Evolutionary conservation across 768 basidiomycete genomes (phyloP).

Genomic region (Tulasnella sp.): DNA sequence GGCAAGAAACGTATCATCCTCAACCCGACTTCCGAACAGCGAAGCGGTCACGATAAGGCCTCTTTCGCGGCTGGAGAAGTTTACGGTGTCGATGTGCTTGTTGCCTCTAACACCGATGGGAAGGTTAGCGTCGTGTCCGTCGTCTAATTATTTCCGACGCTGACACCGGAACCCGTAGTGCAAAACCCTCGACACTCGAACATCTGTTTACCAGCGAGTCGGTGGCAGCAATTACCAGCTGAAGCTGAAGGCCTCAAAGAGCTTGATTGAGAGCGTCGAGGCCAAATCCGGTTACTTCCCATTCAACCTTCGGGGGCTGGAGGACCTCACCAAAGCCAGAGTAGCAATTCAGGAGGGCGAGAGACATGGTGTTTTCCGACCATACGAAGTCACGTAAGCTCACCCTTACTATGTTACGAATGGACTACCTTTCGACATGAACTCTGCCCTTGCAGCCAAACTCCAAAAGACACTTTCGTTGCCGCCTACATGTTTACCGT

Average conservation of each 20-base stretch:
- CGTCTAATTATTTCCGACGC: background rate
- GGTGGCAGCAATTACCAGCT: conserved; percentile 81
- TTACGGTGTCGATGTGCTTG: conserved; percentile 85
- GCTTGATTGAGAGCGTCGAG: conserved; percentile 94
- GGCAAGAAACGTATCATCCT: conserved; percentile 93
- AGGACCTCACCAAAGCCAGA: conserved; percentile 91
- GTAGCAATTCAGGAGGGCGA: conserved; percentile 95
- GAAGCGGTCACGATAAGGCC: conserved; percentile 70
- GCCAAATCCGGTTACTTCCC: conserved; percentile 98
- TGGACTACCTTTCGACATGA: background rate
- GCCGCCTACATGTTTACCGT: conserved; percentile 98
- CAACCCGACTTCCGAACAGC: conserved; percentile 77
- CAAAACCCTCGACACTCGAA: conserved; percentile 77
- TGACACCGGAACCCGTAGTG: conserved; percentile 40
- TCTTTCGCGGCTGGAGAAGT: conserved; percentile 91
- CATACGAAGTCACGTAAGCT: conserved; percentile 72
- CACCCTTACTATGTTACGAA: conserved; percentile 33
- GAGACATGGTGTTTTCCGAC: conserved; percentile 85
- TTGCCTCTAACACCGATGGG: conserved; percentile 81
- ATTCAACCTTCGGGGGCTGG: conserved; percentile 87
- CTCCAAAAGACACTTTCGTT: conserved; percentile 70
- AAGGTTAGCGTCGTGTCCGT: conserved; percentile 67
- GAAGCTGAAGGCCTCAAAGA: conserved; percentile 94
- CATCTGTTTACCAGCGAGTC: conserved; percentile 87
- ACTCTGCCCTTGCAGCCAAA: conserved; percentile 41